A percentile compares a stretch with the other conserved stretches of the same genome.
Evolutionary conservation across 225 moss, liverwort and hornwort genomes (phyloP).

Genomic region (Straminergon stramineum): DNA sequence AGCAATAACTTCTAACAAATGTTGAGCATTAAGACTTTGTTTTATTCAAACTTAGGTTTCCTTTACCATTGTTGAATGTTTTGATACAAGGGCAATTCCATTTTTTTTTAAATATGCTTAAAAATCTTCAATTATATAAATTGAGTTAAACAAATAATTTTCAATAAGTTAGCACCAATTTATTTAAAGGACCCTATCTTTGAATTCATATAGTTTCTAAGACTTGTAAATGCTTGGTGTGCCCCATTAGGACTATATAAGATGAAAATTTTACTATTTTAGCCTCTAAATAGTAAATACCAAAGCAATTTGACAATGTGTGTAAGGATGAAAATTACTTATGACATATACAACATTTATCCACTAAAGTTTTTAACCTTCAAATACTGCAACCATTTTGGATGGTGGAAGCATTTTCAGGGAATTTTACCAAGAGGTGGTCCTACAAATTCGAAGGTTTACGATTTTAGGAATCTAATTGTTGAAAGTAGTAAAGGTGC

Average conservation of each 20-base stretch:
- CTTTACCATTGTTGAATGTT: neutral
- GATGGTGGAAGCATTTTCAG: neutral
- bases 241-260: neutral
- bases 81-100: neutral
- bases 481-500: neutral
- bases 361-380: neutral
- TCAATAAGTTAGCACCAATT: neutral
- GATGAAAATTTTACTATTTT: neutral
- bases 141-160: neutral
- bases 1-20: no score
- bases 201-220: neutral
- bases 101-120: neutral
- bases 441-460: neutral
- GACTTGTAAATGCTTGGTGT: neutral
- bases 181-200: neutral
- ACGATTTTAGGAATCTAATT: neutral
- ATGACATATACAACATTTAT: neutral
- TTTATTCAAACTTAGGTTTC: no score
- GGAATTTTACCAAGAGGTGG: neutral
- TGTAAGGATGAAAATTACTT: neutral
- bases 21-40: neutral
- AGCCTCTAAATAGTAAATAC: no score
- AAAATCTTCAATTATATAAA: neutral
- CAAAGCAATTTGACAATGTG: neutral
- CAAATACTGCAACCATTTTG: fast-evolving